Conservation (phyloP, 1,284 basidiomycete genomes). For the Filobasidium uniguttulatum region DNA sequence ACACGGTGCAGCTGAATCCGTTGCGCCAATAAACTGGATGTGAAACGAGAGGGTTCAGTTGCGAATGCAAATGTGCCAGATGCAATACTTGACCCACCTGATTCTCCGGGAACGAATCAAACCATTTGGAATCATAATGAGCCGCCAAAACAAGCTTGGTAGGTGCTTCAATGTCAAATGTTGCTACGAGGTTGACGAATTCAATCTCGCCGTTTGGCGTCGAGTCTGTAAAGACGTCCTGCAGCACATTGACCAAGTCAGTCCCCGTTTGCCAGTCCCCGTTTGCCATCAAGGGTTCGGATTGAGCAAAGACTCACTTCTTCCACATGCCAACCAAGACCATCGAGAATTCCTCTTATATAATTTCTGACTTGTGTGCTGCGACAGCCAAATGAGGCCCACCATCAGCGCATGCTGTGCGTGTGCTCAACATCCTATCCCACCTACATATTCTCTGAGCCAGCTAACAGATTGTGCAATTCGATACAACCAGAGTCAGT, state of each 20-base stretch:
- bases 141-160: conserved; percentile 76
- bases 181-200: conserved; percentile 88
- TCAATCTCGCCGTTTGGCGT: conserved; percentile 71
- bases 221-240: conserved; percentile 56
- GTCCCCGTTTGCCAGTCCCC: background rate
- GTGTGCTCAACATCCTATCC: too few species aligned
- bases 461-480: conserved; percentile 21
- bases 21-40: conserved; percentile 81
- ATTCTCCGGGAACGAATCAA: conserved; percentile 52
- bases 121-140: conserved; percentile 94
- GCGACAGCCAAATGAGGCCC: conserved; percentile 23
- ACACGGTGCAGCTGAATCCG: conserved; percentile 91
- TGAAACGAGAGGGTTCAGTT: conserved; percentile 82
- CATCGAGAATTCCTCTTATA: conserved; percentile 53
- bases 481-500: background rate
- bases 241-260: too few species aligned
- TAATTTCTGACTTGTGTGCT: conserved; percentile 67
- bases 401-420: background rate
- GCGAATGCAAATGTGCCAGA: conserved; percentile 86
- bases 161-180: conserved; percentile 74
- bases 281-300: background rate
- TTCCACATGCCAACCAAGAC: conserved; percentile 71
- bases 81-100: conserved; percentile 43
- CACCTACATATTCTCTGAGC: conserved; percentile 32
- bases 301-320: conserved; percentile 30